Evolutionary conservation across 2,329 filamentous ascomycete species (phyloP).

Genomic region (Dothistroma pini): DNA sequence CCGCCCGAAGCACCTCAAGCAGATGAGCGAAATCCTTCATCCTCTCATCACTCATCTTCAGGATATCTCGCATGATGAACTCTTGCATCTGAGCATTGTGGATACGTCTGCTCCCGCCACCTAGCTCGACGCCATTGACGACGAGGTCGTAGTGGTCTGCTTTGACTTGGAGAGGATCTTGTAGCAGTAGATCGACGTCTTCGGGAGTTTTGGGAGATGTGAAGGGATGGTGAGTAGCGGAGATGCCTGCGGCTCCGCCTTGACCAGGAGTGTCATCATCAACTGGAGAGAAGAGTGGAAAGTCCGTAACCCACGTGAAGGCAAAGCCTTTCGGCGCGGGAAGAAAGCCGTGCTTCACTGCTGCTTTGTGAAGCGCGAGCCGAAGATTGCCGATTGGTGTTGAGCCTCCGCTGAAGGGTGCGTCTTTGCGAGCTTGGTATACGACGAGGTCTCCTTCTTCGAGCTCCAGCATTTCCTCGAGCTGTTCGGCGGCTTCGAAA

Average conservation of each 20-base stretch:
- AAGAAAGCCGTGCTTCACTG: constrained; percentile 61
- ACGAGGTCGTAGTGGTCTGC: constrained; percentile 96
- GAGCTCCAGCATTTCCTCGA: constrained; percentile 52
- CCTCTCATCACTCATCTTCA: constrained; percentile 69
- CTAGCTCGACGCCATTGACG: constrained; percentile 90
- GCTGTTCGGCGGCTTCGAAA: constrained; percentile 61
- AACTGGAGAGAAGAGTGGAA: constrained; percentile 82
- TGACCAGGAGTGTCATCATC: constrained; percentile 69
- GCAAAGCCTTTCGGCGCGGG: constrained; percentile 51
- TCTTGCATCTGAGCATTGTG: constrained; percentile 80
- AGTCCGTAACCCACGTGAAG: constrained; percentile 84
- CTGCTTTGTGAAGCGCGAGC: constrained; percentile 63
- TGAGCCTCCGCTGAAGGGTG: constrained; percentile 67
- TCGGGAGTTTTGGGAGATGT: constrained; percentile 72
- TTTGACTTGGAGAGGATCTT: constrained; percentile 65
- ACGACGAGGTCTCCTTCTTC: constrained; percentile 75
- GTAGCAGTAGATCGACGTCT: constrained; percentile 72
- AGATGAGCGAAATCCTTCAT: constrained; percentile 82
- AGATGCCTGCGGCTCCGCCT: constrained; percentile 73
- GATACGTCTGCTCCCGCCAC: constrained; percentile 89
- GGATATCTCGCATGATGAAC: constrained; percentile 76
- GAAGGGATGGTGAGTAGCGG: constrained; percentile 92
- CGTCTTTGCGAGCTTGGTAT: constrained; percentile 70
- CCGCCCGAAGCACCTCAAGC: constrained; percentile 73
- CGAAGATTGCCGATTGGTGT: constrained; percentile 69